phyloP scores from a whole-genome alignment of 2,329 filamentous ascomycete genomes.

The Trichoderma pleuroti region DNA sequence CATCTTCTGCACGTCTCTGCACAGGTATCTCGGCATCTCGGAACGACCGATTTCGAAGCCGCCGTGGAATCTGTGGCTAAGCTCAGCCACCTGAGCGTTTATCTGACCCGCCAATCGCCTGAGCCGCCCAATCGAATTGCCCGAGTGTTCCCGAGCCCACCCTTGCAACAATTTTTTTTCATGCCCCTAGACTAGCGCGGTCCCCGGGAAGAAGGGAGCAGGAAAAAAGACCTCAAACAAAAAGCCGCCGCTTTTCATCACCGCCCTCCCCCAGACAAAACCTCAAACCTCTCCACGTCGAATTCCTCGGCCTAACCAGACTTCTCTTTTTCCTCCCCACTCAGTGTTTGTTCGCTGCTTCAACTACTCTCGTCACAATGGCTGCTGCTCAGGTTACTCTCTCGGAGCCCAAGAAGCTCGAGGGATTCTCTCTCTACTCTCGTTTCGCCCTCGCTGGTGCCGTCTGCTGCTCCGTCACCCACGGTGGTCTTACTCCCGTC shows the following conservation, averaged over 20 bases:
- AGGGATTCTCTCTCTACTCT: constrained; percentile 73
- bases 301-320: not conserved
- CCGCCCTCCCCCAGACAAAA: constrained; percentile 13
- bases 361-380: constrained; percentile 12
- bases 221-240: constrained; percentile 21
- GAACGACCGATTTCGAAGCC: not conserved
- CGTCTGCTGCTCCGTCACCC: constrained; percentile 96
- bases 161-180: constrained; percentile 12
- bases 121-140: constrained; percentile 6
- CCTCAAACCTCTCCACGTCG: constrained; percentile 16
- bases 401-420: constrained; percentile 42
- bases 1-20: not conserved
- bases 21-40: constrained; percentile 3
- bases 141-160: constrained; percentile 17
- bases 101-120: not conserved
- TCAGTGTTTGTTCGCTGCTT: constrained; percentile 13
- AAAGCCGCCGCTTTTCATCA: constrained; percentile 16
- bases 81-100: constrained; percentile 1
- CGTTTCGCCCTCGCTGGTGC: constrained; percentile 96
- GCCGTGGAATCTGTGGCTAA: constrained; percentile 3
- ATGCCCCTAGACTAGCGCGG: constrained; percentile 14
- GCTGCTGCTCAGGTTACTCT: constrained; percentile 17
- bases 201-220: constrained; percentile 13
- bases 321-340: not conserved
- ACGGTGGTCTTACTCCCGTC: constrained; percentile 94